Conservation (phyloP, 805 yeast genomes). For the Schwanniomyces occidentalis region DNA sequence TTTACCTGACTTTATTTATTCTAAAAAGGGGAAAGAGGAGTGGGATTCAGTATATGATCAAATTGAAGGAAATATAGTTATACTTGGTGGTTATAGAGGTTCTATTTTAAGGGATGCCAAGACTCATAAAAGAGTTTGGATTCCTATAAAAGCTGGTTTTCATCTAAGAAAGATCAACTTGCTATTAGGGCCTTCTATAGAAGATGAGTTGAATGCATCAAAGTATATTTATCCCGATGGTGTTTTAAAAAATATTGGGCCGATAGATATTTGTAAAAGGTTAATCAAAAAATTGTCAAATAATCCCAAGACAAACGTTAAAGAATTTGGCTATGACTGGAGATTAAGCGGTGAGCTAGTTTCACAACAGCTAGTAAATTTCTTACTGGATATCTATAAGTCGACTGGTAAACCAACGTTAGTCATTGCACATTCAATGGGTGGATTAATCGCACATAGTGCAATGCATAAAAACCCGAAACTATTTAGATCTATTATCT, state of each 20-base stretch:
- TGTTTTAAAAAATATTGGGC: conserved; percentile 79
- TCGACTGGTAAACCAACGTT: conserved; percentile 58
- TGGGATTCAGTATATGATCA: conserved; percentile 53
- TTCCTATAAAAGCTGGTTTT: conserved; percentile 84
- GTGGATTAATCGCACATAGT: conserved; percentile 83
- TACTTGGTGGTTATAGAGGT: conserved; percentile 90
- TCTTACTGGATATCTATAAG: conserved; percentile 46
- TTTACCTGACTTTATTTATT: conserved; percentile 29
- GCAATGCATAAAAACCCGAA: conserved; percentile 69
- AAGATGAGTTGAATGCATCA: conserved; percentile 63
- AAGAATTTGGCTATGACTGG: conserved; percentile 94
- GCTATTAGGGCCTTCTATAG: conserved; percentile 67
- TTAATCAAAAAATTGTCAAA: conserved; percentile 53
- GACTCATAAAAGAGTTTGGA: conserved; percentile 75
- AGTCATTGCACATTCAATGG: conserved; percentile 92
- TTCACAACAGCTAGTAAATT: conserved; percentile 51
- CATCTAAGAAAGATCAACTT: conserved; percentile 70
- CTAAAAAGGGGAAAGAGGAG: conserved; percentile 25
- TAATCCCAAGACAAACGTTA: conserved; percentile 61
- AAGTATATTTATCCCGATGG: conserved; percentile 68
- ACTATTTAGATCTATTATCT: conserved; percentile 71
- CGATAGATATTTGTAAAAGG: conserved; percentile 72
- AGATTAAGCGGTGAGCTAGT: conserved; percentile 65
- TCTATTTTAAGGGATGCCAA: conserved; percentile 65
- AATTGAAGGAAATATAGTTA: conserved; percentile 74